Base-by-base conservation (phyloP, 495 filamentous ascomycete genomes). In the Apiosordaria backusii region DNA sequence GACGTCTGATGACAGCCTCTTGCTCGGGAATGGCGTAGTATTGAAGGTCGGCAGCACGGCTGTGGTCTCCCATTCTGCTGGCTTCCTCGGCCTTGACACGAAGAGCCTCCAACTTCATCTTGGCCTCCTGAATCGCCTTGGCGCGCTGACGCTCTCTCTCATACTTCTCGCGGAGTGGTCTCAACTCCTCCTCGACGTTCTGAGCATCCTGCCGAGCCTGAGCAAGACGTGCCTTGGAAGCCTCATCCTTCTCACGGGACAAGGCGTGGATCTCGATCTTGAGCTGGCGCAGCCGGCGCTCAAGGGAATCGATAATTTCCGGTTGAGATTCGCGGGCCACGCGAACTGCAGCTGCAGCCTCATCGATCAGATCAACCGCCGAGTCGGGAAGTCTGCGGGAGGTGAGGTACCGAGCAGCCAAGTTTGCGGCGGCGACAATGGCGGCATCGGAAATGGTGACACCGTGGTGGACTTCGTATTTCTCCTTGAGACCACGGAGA, bases 11-110 rank as follows among this genome's bases (percentile, higher is more conserved):
- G 62, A 87, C 83, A 23, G 80, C 73, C 77, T 94, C 88, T 67
- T 96, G 89, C 69, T 97, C 95, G 1, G 95, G 95, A 65, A 99
- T 97, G 62, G 93, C 95, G 73, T 97, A 97, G 84, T 97, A 98
- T 75, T 92, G 89, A 45, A 99, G 84, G 78, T 98, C 95, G 26
- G 96, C 94, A 57, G 92, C 93, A 3, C 86, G 89, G 61, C 84
- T 79, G 66, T 90, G 85, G 71, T 99, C 93, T 50, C 92, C 89
- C 61, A 86, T 83, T 67, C 95, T 88, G 75, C 93, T 91, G 24
- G 95, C 95, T 70, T 97, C 92, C 64, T 97, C 93, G 66, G 90
- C 86, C 81, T 98, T 98, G 71, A 91, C 88, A 70, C 90, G 89
- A 62, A 97, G 86, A 45, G 83, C 80, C 66, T 98, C 95, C 29